Evolutionary conservation across 352 stramenopile genomes (phyloP).

Genomic region (Globisporangium nagaii): DNA sequence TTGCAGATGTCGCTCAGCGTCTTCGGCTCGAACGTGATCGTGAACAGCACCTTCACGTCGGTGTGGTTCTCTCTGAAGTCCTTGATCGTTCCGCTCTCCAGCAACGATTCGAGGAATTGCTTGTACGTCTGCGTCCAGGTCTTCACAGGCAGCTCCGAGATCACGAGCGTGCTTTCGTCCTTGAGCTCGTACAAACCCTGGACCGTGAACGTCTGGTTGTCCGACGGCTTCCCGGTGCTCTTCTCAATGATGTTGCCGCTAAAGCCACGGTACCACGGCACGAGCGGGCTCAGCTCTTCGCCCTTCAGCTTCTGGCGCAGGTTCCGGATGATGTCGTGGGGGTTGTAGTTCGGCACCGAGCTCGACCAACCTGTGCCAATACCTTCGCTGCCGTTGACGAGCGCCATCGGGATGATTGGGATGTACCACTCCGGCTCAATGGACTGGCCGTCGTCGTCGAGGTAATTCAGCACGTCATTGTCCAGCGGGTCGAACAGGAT

Average conservation of each 20-base stretch:
- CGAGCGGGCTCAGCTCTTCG: conserved; percentile 51
- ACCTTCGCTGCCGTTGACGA: conserved; percentile 96
- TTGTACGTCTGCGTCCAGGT: conserved; percentile 98
- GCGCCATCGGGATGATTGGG: conserved; percentile 95
- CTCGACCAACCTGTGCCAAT: conserved; percentile 97
- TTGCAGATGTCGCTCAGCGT: conserved; percentile 63
- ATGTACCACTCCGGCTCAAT: conserved; percentile 93
- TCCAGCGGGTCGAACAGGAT: conserved; percentile 86
- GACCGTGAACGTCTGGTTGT: conserved; percentile 74
- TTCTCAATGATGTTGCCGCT: conserved; percentile 85
- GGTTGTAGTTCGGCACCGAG: conserved; percentile 91
- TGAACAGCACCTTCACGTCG: conserved; percentile 91
- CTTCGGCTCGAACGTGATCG: conserved; percentile 73
- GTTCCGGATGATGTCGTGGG: conserved; percentile 82
- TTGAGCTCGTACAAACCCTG: conserved; percentile 78
- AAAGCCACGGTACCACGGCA: conserved; percentile 93
- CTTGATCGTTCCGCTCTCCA: conserved; percentile 84
- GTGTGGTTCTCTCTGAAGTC: conserved; percentile 93
- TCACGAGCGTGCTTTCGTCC: conserved; percentile 88
- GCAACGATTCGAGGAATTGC: conserved; percentile 88
- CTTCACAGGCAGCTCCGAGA: conserved; percentile 96
- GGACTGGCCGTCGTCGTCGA: conserved; percentile 89
- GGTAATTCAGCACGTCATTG: conserved; percentile 87
- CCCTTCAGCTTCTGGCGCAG: conserved; percentile 60
- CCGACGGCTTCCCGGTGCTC: conserved; percentile 34